phyloP scores from a whole-genome alignment of 768 basidiomycete species.

The Boletus barrowsii region DNA sequence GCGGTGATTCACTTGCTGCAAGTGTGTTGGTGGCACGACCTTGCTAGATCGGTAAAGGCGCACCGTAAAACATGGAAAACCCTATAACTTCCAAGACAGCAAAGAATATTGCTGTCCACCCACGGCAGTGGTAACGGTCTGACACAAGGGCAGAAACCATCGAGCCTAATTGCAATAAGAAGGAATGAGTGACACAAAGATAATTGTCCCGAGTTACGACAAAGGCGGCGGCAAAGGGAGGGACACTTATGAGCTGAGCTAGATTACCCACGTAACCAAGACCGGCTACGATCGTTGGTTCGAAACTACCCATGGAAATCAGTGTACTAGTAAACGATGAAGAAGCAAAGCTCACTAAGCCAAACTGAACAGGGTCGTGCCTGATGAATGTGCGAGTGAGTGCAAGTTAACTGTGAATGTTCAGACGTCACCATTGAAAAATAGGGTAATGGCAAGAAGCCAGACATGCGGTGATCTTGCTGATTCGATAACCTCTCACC shows the following conservation, averaged over 20 bases:
- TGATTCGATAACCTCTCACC: slow-evolving; percentile 50
- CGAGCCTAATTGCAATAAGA: slow-evolving; percentile 27
- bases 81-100: slow-evolving; percentile 45
- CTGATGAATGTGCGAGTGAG: slow-evolving; percentile 5
- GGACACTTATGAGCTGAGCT: slow-evolving; percentile 63
- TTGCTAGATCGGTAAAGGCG: slow-evolving; percentile 5
- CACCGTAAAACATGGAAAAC: slow-evolving; percentile 56
- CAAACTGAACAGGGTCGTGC: slow-evolving; percentile 13
- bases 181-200: background rate
- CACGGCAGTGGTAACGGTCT: slow-evolving; percentile 51
- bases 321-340: no score
- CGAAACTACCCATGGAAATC: slow-evolving; percentile 46
- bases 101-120: slow-evolving; percentile 43
- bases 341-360: slow-evolving; percentile 23
- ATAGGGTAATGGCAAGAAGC: slow-evolving; percentile 48
- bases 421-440: slow-evolving; percentile 44
- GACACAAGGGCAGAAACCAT: slow-evolving; percentile 46
- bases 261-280: slow-evolving; percentile 53
- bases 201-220: slow-evolving; percentile 19
- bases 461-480: slow-evolving; percentile 54
- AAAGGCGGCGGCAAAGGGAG: slow-evolving; percentile 51
- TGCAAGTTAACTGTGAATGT: background rate
- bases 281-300: slow-evolving; percentile 65
- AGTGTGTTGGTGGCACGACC: background rate
- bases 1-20: slow-evolving; percentile 29